These are phyloP conservation scores for Tuber microsphaerosporum DNA, from an alignment of 495 filamentous ascomycete species.

Conservation along the genomic window DNA sequence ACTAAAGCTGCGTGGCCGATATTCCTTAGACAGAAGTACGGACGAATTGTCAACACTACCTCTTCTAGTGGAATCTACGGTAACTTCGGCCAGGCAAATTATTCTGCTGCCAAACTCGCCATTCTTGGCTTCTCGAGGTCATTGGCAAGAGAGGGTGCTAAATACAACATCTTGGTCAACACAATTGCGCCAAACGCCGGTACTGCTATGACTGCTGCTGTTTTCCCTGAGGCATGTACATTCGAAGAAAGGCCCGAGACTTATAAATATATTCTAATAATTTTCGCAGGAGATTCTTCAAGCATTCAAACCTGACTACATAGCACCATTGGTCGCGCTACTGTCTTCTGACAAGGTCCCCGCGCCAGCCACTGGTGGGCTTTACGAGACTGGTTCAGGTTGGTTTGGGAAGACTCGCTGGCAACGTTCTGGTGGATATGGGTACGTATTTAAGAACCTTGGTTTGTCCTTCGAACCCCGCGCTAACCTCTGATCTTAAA, in stretches of 20 bases:
- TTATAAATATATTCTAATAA: constrained; percentile 4
- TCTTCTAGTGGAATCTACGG: constrained; percentile 97
- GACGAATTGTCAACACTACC: constrained; percentile 91
- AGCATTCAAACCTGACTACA: constrained; percentile 98
- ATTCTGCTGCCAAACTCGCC: constrained; percentile 87
- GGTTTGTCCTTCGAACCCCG: background rate
- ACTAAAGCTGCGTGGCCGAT: constrained; percentile 98
- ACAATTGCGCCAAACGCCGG: constrained; percentile 97
- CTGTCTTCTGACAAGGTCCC: constrained; percentile 85
- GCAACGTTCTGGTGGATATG: constrained; percentile 86
- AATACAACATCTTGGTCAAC: constrained; percentile 98
- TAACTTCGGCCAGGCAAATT: constrained; percentile 98
- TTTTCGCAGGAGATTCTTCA: constrained; percentile 69
- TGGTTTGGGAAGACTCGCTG: constrained; percentile 89
- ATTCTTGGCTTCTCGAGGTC: constrained; percentile 93
- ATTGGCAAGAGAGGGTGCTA: constrained; percentile 83
- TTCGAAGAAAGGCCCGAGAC: background rate
- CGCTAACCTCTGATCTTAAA: constrained; percentile 12
- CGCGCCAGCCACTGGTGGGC: constrained; percentile 70
- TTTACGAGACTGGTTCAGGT: constrained; percentile 95
- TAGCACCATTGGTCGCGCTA: constrained; percentile 83
- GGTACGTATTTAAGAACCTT: constrained; percentile 35
- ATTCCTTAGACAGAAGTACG: constrained; percentile 98
- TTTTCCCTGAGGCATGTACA: constrained; percentile 65
- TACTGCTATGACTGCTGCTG: constrained; percentile 88